Percentiles rank a stretch among this genome's conserved stretches.
Evolutionary conservation across 2,329 filamentous ascomycete genomes (phyloP).

Genomic region (Xylogone sp.): DNA sequence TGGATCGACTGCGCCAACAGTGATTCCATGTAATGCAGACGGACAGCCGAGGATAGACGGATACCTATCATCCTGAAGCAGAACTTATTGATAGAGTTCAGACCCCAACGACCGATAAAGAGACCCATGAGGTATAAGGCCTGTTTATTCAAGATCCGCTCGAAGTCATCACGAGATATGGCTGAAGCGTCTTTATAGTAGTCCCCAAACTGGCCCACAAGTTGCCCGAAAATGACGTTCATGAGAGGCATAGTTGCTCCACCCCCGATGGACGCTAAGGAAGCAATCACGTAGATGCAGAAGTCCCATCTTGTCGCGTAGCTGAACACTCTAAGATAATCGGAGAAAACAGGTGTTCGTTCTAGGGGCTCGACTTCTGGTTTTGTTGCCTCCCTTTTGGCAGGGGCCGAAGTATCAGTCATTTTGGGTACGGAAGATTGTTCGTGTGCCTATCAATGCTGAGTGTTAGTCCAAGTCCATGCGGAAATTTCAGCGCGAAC

Average conservation of each 20-base stretch:
- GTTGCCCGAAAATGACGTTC: constrained; percentile 51
- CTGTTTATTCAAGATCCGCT: constrained; percentile 32
- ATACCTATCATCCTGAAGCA: constrained; percentile 58
- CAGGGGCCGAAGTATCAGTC: too few relatives aligned
- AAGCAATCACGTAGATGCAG: constrained; percentile 27
- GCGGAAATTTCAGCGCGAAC: not conserved
- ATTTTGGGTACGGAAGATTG: too few relatives aligned
- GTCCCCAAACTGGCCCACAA: constrained; percentile 29
- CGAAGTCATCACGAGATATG: constrained; percentile 15
- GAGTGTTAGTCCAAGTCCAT: not conserved
- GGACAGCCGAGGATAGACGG: constrained; percentile 53
- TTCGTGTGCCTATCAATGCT: too few relatives aligned
- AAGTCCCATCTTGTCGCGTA: constrained; percentile 46
- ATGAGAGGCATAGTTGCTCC: constrained; percentile 53
- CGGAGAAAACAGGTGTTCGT: not conserved
- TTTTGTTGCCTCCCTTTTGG: too few relatives aligned
- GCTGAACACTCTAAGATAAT: constrained; percentile 34
- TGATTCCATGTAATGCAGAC: constrained; percentile 60
- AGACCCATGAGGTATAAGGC: constrained; percentile 62
- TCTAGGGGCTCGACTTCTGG: too few relatives aligned
- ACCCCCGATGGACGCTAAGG: constrained; percentile 45
- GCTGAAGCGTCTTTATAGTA: not conserved
- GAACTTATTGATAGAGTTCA: constrained; percentile 39
- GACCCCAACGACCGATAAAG: constrained; percentile 60
- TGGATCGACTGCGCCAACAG: constrained; percentile 63